Evolutionary conservation across 257 asterid species (phyloP), one percentile per base, ranked within the genome.

Genomic region (Petrea volubilis): DNA sequence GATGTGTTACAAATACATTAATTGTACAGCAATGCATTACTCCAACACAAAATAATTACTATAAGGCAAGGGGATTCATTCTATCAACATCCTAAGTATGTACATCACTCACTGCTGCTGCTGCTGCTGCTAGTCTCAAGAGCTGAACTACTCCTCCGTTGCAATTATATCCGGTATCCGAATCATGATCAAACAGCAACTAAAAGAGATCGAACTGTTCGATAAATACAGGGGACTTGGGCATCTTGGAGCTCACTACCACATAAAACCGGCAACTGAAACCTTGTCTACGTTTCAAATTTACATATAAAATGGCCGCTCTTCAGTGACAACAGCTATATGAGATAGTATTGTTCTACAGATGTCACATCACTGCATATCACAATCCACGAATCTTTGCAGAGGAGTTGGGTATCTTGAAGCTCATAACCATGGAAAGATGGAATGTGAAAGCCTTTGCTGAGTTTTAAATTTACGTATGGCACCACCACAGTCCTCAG

Each of bases 401-500:
- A 87, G 58, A 79, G 31, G 66, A 95, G 75, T 44, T 80, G 75
- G 18, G 96, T 80, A 63, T 88, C 75, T 43, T 79, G 84, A 73
- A 95, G 94, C 71, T 74, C 83, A 29, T 92, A 92, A 14, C 98
- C 97, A 17, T 74, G 86, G 77, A 83, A 80, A 70, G 63, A 55
- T 10, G 99, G 98, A 68, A 95, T 70, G 18, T 73, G 81, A 73
- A 65, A 60, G 64, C 99, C 99, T 50, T 72, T 63, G 67, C 80
- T 33, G 13, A 95, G 88, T 76, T 81, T 84, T 58, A 85, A 17
- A 68, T 95, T 95, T 61, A 88, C 72, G 17, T 80, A 87, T 36
- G 98, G 99, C 80, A 95, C 43, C 18, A 85, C 81, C 60, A 90
- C 84, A 21, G 96, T 87, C 72, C 73, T 82, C 83, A 92, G 76